phyloP scores from a whole-genome alignment of 2,329 filamentous ascomycete species.

The Pseudogymnoascus pannorum region DNA sequence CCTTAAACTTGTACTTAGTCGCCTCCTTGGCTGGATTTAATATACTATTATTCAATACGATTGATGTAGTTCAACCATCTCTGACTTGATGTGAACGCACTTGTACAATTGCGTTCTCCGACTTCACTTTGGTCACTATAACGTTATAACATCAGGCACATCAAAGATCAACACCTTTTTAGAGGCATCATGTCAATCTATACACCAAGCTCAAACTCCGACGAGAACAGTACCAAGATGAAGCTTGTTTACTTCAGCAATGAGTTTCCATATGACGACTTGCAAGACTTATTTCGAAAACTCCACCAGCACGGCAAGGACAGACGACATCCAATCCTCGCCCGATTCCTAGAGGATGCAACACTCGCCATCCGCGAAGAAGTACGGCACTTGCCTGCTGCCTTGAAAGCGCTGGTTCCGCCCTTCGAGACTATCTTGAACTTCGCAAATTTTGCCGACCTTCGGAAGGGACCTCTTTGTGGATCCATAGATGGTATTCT shows the following conservation, averaged over 20 bases:
- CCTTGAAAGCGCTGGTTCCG: conserved; percentile 27
- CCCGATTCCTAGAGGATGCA: conserved; percentile 35
- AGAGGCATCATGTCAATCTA: no score
- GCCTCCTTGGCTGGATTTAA: no score
- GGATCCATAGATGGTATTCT: conserved; percentile 40
- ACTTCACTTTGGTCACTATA: no score
- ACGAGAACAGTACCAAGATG: conserved; percentile 20
- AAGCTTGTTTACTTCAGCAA: conserved; percentile 39
- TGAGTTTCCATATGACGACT: conserved; percentile 40
- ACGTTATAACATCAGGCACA: no score
- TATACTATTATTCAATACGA: no score
- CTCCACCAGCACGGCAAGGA: conserved; percentile 36
- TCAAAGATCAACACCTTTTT: no score
- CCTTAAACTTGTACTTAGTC: no score
- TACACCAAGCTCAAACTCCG: not conserved
- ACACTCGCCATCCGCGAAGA: conserved; percentile 37
- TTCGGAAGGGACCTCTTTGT: conserved; percentile 35
- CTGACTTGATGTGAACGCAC: no score
- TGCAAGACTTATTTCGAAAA: conserved; percentile 33
- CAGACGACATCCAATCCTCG: conserved; percentile 30
- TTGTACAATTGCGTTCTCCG: no score
- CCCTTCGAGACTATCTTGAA: conserved; percentile 33
- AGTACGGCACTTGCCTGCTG: conserved; percentile 26
- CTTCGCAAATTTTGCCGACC: conserved; percentile 28
- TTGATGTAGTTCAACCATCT: no score